Evolutionary conservation across 257 asterid species (phyloP).

Genomic region (Solanum etuberosum): DNA sequence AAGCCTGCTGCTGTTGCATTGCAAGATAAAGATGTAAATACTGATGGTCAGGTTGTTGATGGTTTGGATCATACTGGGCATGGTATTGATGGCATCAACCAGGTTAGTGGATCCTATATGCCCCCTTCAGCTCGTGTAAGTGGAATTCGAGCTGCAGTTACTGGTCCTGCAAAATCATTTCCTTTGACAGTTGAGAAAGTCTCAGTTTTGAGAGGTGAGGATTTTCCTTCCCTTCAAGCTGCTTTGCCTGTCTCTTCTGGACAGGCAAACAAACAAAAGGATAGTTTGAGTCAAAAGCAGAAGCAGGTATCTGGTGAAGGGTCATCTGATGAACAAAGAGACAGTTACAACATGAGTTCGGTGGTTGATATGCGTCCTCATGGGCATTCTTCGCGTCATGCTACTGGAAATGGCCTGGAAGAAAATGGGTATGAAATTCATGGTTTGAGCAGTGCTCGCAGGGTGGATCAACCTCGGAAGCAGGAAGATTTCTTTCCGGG

Average conservation of each 20-base stretch:
- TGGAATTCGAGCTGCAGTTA: conserved; percentile 24
- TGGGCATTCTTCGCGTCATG: conserved; percentile 28
- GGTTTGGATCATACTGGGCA: conserved; percentile 14
- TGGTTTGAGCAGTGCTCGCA: conserved; percentile 23
- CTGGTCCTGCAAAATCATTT: conserved; percentile 29
- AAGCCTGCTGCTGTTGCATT: conserved; percentile 39
- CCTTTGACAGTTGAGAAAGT: conserved; percentile 41
- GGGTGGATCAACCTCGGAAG: conserved; percentile 28
- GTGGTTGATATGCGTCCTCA: conserved; percentile 31
- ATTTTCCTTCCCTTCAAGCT: conserved; percentile 91
- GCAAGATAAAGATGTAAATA: conserved; percentile 35
- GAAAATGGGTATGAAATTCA: conserved; percentile 34
- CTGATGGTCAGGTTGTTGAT: conserved; percentile 24
- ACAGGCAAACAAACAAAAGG: conserved; percentile 55
- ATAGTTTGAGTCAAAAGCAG: conserved; percentile 49
- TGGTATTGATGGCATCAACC: conserved; percentile 29
- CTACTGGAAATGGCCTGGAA: conserved; percentile 21
- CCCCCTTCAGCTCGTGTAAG: conserved; percentile 66
- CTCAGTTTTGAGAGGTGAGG: conserved; percentile 89
- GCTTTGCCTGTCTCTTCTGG: conserved; percentile 70
- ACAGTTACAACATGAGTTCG: conserved; percentile 30
- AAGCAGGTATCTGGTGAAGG: conserved; percentile 41
- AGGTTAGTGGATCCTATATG: conserved; percentile 47
- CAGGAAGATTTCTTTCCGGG: conserved; percentile 48
- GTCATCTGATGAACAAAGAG: conserved; percentile 29